Conservation (phyloP, 2,329 filamentous ascomycete genomes). For the Lasiodiplodia hormozganensis region DNA sequence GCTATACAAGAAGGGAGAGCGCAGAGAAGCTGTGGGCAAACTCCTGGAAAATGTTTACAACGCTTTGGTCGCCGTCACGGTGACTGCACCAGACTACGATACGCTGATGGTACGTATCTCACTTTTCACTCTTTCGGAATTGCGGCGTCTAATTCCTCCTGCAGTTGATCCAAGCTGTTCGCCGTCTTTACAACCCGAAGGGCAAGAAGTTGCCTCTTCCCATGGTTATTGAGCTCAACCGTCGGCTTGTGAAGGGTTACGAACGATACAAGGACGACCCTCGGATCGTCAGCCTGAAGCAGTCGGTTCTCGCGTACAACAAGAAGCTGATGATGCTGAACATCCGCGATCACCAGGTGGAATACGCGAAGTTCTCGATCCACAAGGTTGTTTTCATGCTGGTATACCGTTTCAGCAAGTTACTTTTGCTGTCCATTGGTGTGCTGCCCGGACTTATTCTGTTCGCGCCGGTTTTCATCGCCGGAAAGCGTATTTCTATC, state of each 20-base stretch:
- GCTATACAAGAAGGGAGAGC: constrained; percentile 82
- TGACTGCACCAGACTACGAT: constrained; percentile 92
- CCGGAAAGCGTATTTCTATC: constrained; percentile 46
- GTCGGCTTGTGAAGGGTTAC: constrained; percentile 88
- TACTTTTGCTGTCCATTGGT: constrained; percentile 76
- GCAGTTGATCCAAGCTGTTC: constrained; percentile 86
- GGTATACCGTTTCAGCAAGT: constrained; percentile 79
- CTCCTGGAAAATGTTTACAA: constrained; percentile 88
- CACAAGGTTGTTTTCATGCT: constrained; percentile 77
- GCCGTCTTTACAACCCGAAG: constrained; percentile 91
- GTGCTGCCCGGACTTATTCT: constrained; percentile 86
- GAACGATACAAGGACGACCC: constrained; percentile 90
- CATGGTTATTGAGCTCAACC: constrained; percentile 92
- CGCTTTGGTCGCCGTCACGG: constrained; percentile 84
- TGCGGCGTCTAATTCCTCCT: constrained; percentile 34
- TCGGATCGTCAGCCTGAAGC: constrained; percentile 77
- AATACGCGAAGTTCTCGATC: constrained; percentile 85
- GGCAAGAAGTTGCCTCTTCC: constrained; percentile 92
- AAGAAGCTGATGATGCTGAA: constrained; percentile 83
- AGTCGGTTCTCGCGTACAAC: constrained; percentile 84
- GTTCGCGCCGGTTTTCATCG: constrained; percentile 65
- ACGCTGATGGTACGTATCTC: constrained; percentile 75
- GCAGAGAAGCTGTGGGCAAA: constrained; percentile 84
- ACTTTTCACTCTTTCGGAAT: background rate
- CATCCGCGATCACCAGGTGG: constrained; percentile 91